Evolutionary conservation across 1,284 basidiomycete species (phyloP), one percentile per base, ranked within the genome.

Genomic region (Athelia psychrophila): DNA sequence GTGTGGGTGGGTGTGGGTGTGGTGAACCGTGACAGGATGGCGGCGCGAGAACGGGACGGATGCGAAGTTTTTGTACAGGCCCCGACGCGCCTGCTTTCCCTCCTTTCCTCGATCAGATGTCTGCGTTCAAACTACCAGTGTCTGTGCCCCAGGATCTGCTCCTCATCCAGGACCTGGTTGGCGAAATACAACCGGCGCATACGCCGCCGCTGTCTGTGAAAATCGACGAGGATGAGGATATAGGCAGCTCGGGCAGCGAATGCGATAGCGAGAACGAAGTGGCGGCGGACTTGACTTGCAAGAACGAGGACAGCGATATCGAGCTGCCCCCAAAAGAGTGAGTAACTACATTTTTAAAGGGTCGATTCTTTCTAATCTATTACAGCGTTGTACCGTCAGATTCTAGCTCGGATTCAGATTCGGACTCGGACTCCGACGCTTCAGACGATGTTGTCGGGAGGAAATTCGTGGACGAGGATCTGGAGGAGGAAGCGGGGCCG

Each of bases 181-280:
- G 81, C 15, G 38, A 24, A 19, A 15, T 35, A 46, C 16, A 44
- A 15, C 49, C 55, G 23, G 18, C 51, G 18, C 18, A 40, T n/a
- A 30, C 53, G 55, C 63, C 13, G 20, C 66, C 48, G 57, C 57
- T 10, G 16, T 38, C 36, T n/a, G 51, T 55, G 2, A 44, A 24
- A 46, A 51, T 57, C 51, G 60, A 54, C 10, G 58, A 58, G 20
- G 72, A 75, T 44, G 74, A 78, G 47, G 73, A 72, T 49, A 78
- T 80, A 52, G 72, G 71, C 49, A 83, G 80, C 56, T 78, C 83
- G 16, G 74, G 73, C 47, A 70, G 69, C 51, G 79, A 78, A 47
- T 70, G 59, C 27, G 75, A 70, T 54, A 88, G 87, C 56, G 86
- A 88, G 62, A 80, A 81, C 47, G 88, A 88, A 63, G 81, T 88